phyloP scores from a whole-genome alignment of 106 monocot species.

The Allium fistulosum region DNA sequence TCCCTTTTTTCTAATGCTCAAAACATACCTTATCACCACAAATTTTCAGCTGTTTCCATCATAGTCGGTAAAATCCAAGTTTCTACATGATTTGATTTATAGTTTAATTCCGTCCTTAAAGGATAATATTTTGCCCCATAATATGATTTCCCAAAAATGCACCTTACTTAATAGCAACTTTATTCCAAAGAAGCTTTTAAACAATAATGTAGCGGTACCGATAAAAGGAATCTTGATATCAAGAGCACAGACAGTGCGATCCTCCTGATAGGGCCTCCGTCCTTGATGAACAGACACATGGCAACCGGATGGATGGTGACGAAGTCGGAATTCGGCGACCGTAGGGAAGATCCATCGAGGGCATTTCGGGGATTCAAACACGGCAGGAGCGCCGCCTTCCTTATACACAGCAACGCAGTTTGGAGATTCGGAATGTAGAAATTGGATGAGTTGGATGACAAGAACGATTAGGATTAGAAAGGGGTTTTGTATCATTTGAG shows the following conservation, averaged over 20 bases:
- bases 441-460: conserved; percentile 3
- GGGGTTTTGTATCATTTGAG: conserved; percentile 13
- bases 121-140: too few species aligned
- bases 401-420: conserved; percentile 66
- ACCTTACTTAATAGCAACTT: too few species aligned
- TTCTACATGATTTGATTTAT: too few species aligned
- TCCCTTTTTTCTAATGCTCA: too few species aligned
- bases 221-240: conserved; percentile 69
- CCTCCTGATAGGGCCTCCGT: conserved; percentile 59
- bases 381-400: conserved; percentile 78
- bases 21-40: too few species aligned
- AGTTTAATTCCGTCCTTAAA: too few species aligned
- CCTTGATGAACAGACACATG: conserved; percentile 48
- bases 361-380: conserved; percentile 67
- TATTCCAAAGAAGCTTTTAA: too few species aligned
- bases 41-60: too few species aligned
- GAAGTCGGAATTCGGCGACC: conserved; percentile 10
- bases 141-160: too few species aligned
- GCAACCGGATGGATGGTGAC: conserved; percentile 29
- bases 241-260: conserved; percentile 60
- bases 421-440: conserved; percentile 35
- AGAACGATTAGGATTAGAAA: conserved; percentile 12
- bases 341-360: conserved; percentile 66
- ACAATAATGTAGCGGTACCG: conserved; percentile 9
- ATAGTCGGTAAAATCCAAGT: too few species aligned